Evolutionary conservation across 345 rosid genomes (phyloP).

Genomic region (Gossypium stocksii): DNA sequence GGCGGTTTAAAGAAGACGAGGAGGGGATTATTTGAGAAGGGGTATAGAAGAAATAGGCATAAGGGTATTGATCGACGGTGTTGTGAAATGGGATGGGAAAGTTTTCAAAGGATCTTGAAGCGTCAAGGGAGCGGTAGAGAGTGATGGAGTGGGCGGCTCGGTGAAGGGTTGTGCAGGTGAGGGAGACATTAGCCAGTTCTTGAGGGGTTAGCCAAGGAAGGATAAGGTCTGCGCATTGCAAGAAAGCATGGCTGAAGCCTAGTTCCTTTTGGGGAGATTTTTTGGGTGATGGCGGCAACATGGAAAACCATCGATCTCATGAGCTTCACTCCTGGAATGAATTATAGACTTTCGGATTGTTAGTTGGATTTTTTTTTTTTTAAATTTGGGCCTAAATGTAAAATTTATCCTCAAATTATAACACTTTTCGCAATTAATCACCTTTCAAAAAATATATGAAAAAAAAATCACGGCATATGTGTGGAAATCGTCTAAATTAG

Average conservation of each 20-base stretch:
- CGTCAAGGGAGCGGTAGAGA: conserved; percentile 54
- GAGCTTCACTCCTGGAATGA: not conserved
- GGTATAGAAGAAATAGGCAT: conserved; percentile 64
- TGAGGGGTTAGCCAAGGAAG: conserved; percentile 63
- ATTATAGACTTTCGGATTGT: not conserved
- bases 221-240: conserved; percentile 38
- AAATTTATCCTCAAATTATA: no score
- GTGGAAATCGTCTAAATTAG: no score
- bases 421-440: no score
- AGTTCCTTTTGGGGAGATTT: not conserved
- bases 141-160: conserved; percentile 36
- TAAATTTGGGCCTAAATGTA: no score
- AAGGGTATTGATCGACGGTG: conserved; percentile 35
- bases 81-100: conserved; percentile 50
- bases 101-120: conserved; percentile 56
- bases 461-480: no score
- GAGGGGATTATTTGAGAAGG: conserved; percentile 49
- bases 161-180: conserved; percentile 51
- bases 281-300: not conserved
- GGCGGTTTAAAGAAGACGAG: conserved; percentile 33
- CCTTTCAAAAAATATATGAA: no score
- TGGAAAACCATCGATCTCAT: not conserved
- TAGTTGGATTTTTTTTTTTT: not conserved
- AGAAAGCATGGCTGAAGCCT: conserved; percentile 13
- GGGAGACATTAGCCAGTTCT: conserved; percentile 56